Conservation (phyloP, 2,329 filamentous ascomycete genomes). For the Verticillium tricorpus region DNA sequence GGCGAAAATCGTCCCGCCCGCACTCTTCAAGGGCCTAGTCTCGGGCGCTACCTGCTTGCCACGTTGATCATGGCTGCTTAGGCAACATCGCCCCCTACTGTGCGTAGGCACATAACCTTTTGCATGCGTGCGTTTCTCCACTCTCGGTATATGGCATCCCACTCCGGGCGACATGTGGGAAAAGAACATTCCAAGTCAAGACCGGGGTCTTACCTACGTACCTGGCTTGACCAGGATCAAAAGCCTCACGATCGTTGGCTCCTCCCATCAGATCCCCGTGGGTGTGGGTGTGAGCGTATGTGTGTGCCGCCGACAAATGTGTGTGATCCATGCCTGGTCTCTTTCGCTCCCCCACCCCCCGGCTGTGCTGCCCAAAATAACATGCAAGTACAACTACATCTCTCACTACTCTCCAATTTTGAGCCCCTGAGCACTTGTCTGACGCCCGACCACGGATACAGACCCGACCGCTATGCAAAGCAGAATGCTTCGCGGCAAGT, state of each 20-base stretch:
- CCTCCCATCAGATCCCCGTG: background rate
- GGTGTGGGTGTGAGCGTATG: background rate
- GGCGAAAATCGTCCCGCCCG: slow-evolving; percentile 2
- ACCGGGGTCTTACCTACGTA: background rate
- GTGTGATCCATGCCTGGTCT: background rate
- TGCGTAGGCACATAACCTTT: slow-evolving; percentile 1
- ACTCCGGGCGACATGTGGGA: background rate
- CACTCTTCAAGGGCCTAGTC: background rate
- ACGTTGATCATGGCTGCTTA: slow-evolving; percentile 25
- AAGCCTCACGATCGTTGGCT: slow-evolving; percentile 2
- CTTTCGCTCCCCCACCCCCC: background rate
- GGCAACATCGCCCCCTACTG: slow-evolving; percentile 12
- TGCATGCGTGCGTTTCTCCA: slow-evolving; percentile 1
- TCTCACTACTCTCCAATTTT: background rate
- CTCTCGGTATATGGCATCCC: slow-evolving; percentile 2
- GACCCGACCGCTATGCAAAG: background rate
- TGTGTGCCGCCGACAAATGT: slow-evolving; percentile 3
- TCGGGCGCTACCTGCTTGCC: slow-evolving; percentile 21
- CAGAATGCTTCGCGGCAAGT: background rate
- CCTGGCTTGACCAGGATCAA: slow-evolving; percentile 1
- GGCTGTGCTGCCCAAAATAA: background rate
- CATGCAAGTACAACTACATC: background rate
- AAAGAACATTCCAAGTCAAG: background rate
- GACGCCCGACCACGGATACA: background rate
- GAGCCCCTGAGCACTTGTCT: background rate